Evolutionary conservation across 192 early-diverging fungal species (phyloP), one percentile per base, ranked within the genome.

Genomic region (Chytriomyces sp.): DNA sequence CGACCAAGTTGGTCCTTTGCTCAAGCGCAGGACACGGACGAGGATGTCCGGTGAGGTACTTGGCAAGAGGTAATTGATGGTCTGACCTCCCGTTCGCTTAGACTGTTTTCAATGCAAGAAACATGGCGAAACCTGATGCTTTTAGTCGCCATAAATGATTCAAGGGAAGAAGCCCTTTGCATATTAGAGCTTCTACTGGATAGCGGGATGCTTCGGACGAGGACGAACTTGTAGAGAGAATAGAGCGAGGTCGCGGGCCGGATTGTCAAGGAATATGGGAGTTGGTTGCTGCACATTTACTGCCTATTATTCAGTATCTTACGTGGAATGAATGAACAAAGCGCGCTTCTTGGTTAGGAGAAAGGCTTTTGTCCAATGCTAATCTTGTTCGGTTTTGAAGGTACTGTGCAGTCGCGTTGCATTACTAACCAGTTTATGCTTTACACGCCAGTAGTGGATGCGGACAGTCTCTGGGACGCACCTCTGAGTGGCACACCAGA

Each of bases 401-500:
- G 25, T 36, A 66, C 79, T 5, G 2, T 84, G 2, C 75, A 73
- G 14, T 63, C 76, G 25, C 72, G 81, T 25, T 78, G 68, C n/a
- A n/a, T n/a, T n/a, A n/a, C n/a, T n/a, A n/a, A n/a, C n/a, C n/a
- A 37, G 62, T 80, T 33, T 72, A 2, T 71, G n/a, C 22, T 0
- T 2, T 32, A 31, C 26, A 1, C 6, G 25, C 5, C 37, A 41
- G 19, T 56, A n/a, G n/a, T n/a, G n/a, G n/a, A n/a, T 32, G 28
- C 67, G 5, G 78, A 79, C 66, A 70, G 79, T 30, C 52, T 85
- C 28, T 85, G 79, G 79, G 84, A 85, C 58, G 70, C 33, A 12
- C 38, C 44, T 1, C 39, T 60, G n/a, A 22, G 34, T 22, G 58
- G 69, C 1, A 75, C 66, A 17, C 53, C 61, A 7, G 75, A 65